Conservation (phyloP, 1,139 yeast species). For the Geotrichum reessii region DNA sequence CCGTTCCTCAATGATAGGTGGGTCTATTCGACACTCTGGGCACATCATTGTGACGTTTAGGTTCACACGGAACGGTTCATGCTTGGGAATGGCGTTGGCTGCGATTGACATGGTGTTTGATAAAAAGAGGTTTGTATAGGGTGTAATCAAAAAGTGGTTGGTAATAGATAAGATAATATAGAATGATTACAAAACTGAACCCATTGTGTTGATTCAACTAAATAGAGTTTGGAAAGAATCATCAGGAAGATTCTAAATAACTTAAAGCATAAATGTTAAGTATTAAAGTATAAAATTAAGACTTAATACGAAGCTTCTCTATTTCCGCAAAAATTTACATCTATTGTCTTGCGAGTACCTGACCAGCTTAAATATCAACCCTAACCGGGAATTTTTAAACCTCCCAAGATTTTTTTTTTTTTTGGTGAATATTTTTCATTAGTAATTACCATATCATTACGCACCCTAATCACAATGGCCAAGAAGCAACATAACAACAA, state of each 20-base stretch:
- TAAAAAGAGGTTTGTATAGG: not conserved
- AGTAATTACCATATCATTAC: not conserved
- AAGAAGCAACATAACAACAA: conserved; percentile 5
- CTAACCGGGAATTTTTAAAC: not conserved
- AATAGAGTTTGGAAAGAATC: not conserved
- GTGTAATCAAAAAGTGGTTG: not conserved
- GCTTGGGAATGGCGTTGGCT: conserved; percentile 3
- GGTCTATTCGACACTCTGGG: conserved; percentile 92
- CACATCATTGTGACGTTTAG: conserved; percentile 85
- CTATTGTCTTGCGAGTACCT: no score
- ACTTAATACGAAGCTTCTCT: no score
- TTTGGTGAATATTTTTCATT: not conserved
- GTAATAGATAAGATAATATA: not conserved
- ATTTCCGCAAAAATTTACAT: no score
- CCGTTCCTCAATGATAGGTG: conserved; percentile 92
- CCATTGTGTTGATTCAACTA: not conserved
- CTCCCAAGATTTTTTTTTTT: not conserved
- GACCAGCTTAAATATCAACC: not conserved
- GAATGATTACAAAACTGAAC: no score
- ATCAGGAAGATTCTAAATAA: not conserved
- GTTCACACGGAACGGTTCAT: conserved; percentile 39
- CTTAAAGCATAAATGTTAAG: not conserved
- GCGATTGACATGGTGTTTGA: conserved; percentile 18
- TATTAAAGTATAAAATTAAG: not conserved
- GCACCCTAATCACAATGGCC: not conserved